Evolutionary conservation across 2,329 filamentous ascomycete genomes (phyloP).

Genomic region (Clonostachys solani): DNA sequence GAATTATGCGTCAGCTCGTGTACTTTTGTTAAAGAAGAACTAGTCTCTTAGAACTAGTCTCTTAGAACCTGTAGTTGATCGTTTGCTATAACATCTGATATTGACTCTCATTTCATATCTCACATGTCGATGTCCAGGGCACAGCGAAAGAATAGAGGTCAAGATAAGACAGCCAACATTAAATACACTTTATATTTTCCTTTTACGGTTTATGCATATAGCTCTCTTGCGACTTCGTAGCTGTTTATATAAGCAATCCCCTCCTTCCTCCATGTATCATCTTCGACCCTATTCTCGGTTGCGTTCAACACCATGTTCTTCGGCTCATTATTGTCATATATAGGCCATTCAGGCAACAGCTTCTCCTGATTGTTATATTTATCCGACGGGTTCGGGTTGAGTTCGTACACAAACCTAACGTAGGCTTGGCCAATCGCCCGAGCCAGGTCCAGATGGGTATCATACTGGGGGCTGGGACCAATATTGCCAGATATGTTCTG

Average conservation of each 20-base stretch:
- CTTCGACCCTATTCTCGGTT: conserved; percentile 34
- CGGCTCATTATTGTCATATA: conserved; percentile 27
- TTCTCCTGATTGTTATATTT: conserved; percentile 7
- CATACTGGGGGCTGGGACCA: conserved; percentile 36
- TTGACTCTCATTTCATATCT: too few species aligned
- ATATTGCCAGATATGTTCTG: conserved; percentile 43
- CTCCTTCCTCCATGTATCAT: not conserved
- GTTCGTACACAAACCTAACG: conserved; percentile 33
- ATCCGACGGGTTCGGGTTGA: conserved; percentile 31
- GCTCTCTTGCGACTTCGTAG: not conserved
- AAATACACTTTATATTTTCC: not conserved
- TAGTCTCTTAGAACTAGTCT: too few species aligned
- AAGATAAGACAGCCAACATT: too few species aligned
- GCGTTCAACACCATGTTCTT: conserved; percentile 41
- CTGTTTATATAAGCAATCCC: not conserved
- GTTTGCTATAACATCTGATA: too few species aligned
- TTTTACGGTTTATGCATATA: not conserved
- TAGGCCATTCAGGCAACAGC: conserved; percentile 32
- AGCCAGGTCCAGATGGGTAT: conserved; percentile 26
- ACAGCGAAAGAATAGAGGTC: too few species aligned
- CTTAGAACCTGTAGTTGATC: too few species aligned
- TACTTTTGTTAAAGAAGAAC: too few species aligned
- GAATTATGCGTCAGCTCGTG: too few species aligned
- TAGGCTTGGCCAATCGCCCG: conserved; percentile 33
- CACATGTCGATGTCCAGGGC: too few species aligned